A percentile compares a stretch with the other conserved stretches of the same genome.
These are phyloP conservation scores for Arthromyces matolae DNA, from an alignment of 768 basidiomycete species.

Conservation along the genomic window DNA sequence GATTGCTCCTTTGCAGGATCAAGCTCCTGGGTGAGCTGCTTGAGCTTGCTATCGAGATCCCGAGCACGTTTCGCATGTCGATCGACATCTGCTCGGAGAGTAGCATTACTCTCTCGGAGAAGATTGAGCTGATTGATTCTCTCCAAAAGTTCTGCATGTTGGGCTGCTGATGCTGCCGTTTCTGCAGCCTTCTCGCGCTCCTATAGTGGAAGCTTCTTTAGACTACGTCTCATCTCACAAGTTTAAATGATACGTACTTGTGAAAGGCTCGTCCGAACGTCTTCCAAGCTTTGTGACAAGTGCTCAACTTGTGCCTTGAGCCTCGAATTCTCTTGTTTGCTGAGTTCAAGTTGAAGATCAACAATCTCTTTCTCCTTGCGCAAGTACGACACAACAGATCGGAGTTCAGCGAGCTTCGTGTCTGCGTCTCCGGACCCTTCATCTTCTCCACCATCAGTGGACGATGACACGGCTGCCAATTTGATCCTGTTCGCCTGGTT, in stretches of 20 bases:
- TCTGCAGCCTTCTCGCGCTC: slow-evolving; percentile 79
- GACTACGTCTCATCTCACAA: neutral
- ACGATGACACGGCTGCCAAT: slow-evolving; percentile 57
- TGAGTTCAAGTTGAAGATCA: slow-evolving; percentile 80
- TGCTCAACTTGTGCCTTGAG: slow-evolving; percentile 76
- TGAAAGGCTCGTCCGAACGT: slow-evolving; percentile 63
- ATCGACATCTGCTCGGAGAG: slow-evolving; percentile 74
- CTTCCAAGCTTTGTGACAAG: slow-evolving; percentile 63
- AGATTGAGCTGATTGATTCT: slow-evolving; percentile 85
- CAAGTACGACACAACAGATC: slow-evolving; percentile 75
- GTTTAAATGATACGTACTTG: slow-evolving; percentile 43
- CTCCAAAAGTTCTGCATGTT: slow-evolving; percentile 82
- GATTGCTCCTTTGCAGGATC: slow-evolving; percentile 74
- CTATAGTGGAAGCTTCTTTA: too few relatives aligned
- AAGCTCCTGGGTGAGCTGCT: slow-evolving; percentile 54
- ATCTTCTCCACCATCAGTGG: slow-evolving; percentile 37
- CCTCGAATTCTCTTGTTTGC: slow-evolving; percentile 69
- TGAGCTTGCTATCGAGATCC: slow-evolving; percentile 63
- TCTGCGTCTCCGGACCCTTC: slow-evolving; percentile 52
- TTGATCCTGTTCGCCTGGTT: slow-evolving; percentile 80
- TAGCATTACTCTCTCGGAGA: slow-evolving; percentile 84
- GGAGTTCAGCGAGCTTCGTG: slow-evolving; percentile 66
- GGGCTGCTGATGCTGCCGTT: slow-evolving; percentile 65
- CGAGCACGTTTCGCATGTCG: slow-evolving; percentile 62
- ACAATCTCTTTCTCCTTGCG: slow-evolving; percentile 92